Evolutionary conservation across 306 rosid species (phyloP).

Genomic region (Rubus parviflorus): DNA sequence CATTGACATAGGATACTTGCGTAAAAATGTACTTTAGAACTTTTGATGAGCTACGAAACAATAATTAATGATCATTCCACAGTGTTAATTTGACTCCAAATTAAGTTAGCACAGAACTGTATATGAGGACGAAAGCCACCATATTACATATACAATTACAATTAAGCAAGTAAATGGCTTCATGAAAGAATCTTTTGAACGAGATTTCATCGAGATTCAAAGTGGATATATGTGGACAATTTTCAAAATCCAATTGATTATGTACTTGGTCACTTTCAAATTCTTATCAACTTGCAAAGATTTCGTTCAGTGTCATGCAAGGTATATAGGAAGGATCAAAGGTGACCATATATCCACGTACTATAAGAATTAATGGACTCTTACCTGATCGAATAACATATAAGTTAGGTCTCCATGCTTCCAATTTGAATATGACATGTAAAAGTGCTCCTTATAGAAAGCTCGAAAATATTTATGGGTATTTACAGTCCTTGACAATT

Average conservation of each 20-base stretch:
- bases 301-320: constrained; percentile 1
- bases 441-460: not conserved
- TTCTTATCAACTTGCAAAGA: not conserved
- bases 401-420: too few species aligned
- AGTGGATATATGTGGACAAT: not conserved
- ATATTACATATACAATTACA: not conserved
- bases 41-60: not conserved
- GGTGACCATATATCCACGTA: not conserved
- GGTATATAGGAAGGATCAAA: too few species aligned
- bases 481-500: too few species aligned
- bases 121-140: not conserved
- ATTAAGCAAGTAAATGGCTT: not conserved
- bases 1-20: not conserved
- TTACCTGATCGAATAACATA: not conserved
- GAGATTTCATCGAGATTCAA: not conserved
- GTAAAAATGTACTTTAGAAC: not conserved
- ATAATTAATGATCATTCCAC: not conserved
- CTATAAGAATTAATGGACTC: not conserved
- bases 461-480: not conserved
- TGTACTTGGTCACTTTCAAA: constrained; percentile 6
- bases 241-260: not conserved
- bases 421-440: not conserved
- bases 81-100: constrained; percentile 11
- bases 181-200: not conserved
- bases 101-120: not conserved